Evolutionary conservation across 495 filamentous ascomycete species (phyloP), one percentile per base, ranked within the genome.

Genomic region (Xylaria longipes): DNA sequence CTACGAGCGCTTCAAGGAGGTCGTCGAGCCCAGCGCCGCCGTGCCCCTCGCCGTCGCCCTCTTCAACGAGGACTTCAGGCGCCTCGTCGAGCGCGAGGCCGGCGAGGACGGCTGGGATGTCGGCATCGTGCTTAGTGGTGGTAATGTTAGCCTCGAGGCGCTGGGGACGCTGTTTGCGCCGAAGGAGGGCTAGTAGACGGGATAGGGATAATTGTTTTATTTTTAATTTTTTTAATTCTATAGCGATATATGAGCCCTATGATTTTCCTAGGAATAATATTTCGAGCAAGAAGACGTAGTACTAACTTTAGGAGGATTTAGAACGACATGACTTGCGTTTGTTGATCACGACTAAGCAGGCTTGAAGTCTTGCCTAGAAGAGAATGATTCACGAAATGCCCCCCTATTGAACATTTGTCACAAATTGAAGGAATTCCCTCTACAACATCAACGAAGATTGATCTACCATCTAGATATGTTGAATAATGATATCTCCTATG

Each of bases 21-120:
- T 97, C 54, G 88, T 98, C 31, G 96, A 99, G 84, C 96, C 96
- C 60, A 95, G 92, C 79, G 88, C 95, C 3, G 94, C 91, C 3
- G 95, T 99, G 27, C 90, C 90, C 17, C 80, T 99, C 73, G 96
- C 96, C 5, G 91, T 92, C 6, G 91, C 89, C 69, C 80, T 99
- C 75, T 97, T 88, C 75, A 90, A 96, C 78, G 94, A 97, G 79
- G 92, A 93, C 33, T 97, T 97, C 75, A 84, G 93, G 72, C 80
- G 76, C 27, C 73, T 89, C 77, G 92, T 94, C 43, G 90, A 94
- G 80, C 79, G 77, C 64, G 91, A 95, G 80, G 91, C 83, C 0
- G 92, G 91, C 5, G 86, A 88, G 73, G 85, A 89, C 27, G 94
- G 93, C 2, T 95, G 94, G 92, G 94, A 97, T 86, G 73, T 99